Base-by-base conservation (phyloP, 129 eudicot genomes). In the Scalesia atractyloides region DNA sequence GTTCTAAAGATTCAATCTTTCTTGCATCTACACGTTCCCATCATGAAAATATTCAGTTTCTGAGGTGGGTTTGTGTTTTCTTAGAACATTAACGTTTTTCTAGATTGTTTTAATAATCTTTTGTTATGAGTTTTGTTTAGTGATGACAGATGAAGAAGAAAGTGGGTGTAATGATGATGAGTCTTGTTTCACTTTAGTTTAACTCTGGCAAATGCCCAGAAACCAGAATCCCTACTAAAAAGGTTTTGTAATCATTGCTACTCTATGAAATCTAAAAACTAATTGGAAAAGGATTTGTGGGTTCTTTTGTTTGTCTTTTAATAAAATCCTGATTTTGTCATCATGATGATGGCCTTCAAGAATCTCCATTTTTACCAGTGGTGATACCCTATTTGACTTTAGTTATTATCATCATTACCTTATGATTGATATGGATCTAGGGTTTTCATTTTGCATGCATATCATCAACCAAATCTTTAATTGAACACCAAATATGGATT, bases 241-340 rank as follows among this genome's bases (percentile, higher is more conserved):
- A 77, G 76, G 76, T 70, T 77, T 76, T 70, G n/a, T 77, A 77
- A 77, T 77, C 66, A 77, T 77, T 77, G 53, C 82, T 70, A 63
- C 66, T 62, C 76, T 77, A 77, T 49, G 70, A 70, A 77, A 62
- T 70, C 66, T 70, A 66, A 70, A 70, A 62, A 63, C 76, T 77
- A 70, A 70, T 77, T 63, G 76, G 57, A 77, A 60, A 77, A 15
- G 52, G 47, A 69, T 60, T 77, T 70, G 76, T 61, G 58, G 30
- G 56, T 39, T 62, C 2, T 58, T 22, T 26, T 60, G 66, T 60
- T 60, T 60, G 66, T 60, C 66, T 26, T 73, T 26, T 49, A 5
- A 5, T 20, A 63, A n/a, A 37, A 49, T 22, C 10, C 43, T 74
- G 54, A 36, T 74, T 67, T 76, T 76, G 61, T 48, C 80, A 76